These are phyloP conservation scores for Stagonosporopsis chrysanthemi DNA, from an alignment of 2,329 filamentous ascomycete species.

Conservation along the genomic window DNA sequence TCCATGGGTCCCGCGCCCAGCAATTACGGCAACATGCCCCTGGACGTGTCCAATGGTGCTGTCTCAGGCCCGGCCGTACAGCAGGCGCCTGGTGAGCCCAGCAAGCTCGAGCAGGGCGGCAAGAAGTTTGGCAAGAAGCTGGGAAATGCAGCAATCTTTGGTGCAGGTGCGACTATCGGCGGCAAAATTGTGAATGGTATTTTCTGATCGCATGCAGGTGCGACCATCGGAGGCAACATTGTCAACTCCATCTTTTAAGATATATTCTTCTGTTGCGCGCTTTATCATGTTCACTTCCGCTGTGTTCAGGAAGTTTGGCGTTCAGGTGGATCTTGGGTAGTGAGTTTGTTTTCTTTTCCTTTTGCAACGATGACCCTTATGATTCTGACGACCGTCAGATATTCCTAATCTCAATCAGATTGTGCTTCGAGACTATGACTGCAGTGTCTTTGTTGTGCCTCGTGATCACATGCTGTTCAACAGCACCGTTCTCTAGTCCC, in stretches of 20 bases:
- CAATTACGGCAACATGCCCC: conserved; percentile 75
- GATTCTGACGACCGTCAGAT: conserved; percentile 19
- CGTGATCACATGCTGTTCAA: neutral
- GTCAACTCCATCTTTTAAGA: conserved; percentile 57
- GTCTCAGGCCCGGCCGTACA: conserved; percentile 16
- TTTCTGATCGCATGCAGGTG: conserved; percentile 69
- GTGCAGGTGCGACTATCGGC: conserved; percentile 89
- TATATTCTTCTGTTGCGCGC: conserved; percentile 3
- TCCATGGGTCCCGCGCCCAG: conserved; percentile 57
- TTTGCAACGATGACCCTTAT: neutral
- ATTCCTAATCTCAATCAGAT: conserved; percentile 6
- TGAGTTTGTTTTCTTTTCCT: conserved; percentile 6
- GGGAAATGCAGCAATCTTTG: conserved; percentile 85
- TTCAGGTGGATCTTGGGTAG: conserved; percentile 10
- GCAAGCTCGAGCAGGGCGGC: conserved; percentile 76
- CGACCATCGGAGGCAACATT: conserved; percentile 87
- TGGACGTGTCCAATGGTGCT: conserved; percentile 73
- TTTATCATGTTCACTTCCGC: conserved; percentile 10
- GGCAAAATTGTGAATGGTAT: conserved; percentile 73
- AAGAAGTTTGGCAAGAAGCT: conserved; percentile 98
- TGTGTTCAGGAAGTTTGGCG: conserved; percentile 14
- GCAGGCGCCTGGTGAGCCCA: conserved; percentile 55
- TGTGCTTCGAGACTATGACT: neutral
- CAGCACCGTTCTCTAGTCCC: neutral
- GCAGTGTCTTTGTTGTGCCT: neutral